phyloP scores from a whole-genome alignment of 352 stramenopile species.

The Thraustotheca clavata region DNA sequence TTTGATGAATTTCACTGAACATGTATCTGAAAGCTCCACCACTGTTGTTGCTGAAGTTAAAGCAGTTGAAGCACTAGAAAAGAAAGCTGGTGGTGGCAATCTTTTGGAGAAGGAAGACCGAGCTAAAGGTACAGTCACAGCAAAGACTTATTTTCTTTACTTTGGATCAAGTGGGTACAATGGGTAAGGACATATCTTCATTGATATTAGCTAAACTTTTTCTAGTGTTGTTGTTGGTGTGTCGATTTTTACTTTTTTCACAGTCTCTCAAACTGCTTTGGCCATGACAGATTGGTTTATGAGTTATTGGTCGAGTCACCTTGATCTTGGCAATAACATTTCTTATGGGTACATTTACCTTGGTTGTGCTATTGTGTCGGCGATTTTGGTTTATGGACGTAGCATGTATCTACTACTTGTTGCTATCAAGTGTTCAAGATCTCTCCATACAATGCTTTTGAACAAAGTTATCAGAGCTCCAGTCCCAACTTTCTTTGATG shows the following conservation, averaged over 20 bases:
- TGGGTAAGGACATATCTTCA: background rate
- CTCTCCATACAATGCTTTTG: conserved; percentile 7
- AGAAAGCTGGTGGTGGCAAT: background rate
- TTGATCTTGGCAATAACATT: background rate
- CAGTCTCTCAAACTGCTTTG: background rate
- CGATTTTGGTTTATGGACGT: conserved; percentile 26
- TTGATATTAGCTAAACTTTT: background rate
- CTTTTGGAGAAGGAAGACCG: conserved; percentile 20
- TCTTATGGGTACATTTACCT: conserved; percentile 3
- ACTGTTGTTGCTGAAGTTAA: background rate
- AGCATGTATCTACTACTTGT: conserved; percentile 19
- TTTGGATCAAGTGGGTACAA: conserved; percentile 12
- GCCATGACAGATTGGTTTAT: conserved; percentile 16
- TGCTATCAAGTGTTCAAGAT: conserved; percentile 2
- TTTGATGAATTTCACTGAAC: background rate
- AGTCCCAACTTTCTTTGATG: conserved; percentile 21
- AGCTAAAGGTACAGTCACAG: background rate
- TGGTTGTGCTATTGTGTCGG: background rate
- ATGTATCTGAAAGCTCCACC: background rate
- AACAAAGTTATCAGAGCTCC: conserved; percentile 7
- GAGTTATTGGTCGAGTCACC: conserved; percentile 15
- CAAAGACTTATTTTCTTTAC: conserved; percentile 13
- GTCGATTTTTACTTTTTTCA: conserved; percentile 6
- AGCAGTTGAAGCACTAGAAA: conserved; percentile 18
- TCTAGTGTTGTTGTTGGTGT: background rate